Conservation (phyloP, 352 stramenopile species). For the Thalassiosira ordinaria region DNA sequence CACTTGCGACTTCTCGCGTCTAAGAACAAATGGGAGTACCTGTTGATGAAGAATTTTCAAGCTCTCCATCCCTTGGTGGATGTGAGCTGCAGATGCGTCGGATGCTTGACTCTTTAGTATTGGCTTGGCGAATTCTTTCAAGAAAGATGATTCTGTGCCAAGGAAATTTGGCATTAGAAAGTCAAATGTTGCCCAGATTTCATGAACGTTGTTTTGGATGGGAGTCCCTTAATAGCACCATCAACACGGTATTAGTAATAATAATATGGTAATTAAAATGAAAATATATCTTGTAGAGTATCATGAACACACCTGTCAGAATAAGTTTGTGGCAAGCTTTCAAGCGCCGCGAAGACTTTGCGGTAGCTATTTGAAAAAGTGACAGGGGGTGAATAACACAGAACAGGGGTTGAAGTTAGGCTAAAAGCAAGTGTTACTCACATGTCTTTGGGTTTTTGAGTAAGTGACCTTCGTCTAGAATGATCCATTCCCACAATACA, state of each 20-base stretch:
- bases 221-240: too few species aligned
- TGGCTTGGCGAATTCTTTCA: slow-evolving; percentile 76
- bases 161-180: slow-evolving; percentile 98
- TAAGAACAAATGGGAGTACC: slow-evolving; percentile 96
- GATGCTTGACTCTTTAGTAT: slow-evolving; percentile 76
- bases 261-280: too few species aligned
- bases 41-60: slow-evolving; percentile 94
- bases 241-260: too few species aligned
- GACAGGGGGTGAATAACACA: too few species aligned
- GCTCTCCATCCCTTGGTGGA: slow-evolving; percentile 87
- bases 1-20: slow-evolving; percentile 95
- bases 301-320: slow-evolving; percentile 83
- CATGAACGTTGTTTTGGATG: slow-evolving; percentile 96
- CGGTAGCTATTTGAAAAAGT: slow-evolving; percentile 71
- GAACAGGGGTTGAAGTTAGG: too few species aligned
- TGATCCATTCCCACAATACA: slow-evolving; percentile 87
- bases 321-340: slow-evolving; percentile 90
- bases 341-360: slow-evolving; percentile 88
- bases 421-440: too few species aligned
- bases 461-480: slow-evolving; percentile 98
- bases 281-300: slow-evolving; percentile 1
- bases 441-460: slow-evolving; percentile 94
- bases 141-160: slow-evolving; percentile 80
- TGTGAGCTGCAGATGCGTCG: slow-evolving; percentile 64
- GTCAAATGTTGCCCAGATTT: slow-evolving; percentile 97